These are phyloP conservation scores for Citrullus mucosospermus DNA, from an alignment of 306 rosid species.

Conservation along the genomic window DNA sequence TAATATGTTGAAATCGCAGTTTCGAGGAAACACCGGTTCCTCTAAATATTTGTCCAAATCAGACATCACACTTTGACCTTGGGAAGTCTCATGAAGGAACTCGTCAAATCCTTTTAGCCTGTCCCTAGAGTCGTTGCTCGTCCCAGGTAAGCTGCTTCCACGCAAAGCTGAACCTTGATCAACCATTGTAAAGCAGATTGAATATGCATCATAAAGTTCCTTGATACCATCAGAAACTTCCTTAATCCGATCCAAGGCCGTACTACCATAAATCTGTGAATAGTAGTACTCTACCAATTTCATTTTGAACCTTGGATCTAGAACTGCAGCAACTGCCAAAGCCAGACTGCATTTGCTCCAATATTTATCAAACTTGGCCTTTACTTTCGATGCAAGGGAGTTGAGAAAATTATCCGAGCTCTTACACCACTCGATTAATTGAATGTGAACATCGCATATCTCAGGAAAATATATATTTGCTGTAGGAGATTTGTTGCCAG, in stretches of 20 bases:
- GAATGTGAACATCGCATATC: constrained; percentile 72
- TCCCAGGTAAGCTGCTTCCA: constrained; percentile 41
- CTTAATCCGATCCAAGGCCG: constrained; percentile 70
- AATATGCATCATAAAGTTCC: constrained; percentile 75
- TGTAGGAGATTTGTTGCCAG: constrained; percentile 44
- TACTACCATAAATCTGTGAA: constrained; percentile 86
- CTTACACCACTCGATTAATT: constrained; percentile 81
- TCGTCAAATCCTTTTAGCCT: constrained; percentile 88
- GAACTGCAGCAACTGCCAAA: constrained; percentile 75
- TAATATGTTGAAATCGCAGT: constrained; percentile 65
- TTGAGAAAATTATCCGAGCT: constrained; percentile 61
- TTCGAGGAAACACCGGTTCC: constrained; percentile 88
- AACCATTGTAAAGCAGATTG: constrained; percentile 70
- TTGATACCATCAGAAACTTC: constrained; percentile 77
- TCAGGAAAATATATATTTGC: constrained; percentile 83
- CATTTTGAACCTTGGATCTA: constrained; percentile 94
- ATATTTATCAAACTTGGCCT: constrained; percentile 70
- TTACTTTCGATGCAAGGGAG: constrained; percentile 60
- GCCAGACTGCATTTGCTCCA: constrained; percentile 88
- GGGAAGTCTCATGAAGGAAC: constrained; percentile 81
- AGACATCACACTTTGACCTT: constrained; percentile 43
- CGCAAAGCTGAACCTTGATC: constrained; percentile 87
- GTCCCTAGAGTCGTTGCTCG: constrained; percentile 53
- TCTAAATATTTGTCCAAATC: constrained; percentile 91
- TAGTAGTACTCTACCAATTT: constrained; percentile 90